These are phyloP conservation scores for Skeletonema potamos DNA, from an alignment of 108 stramenopile genomes.

Conservation along the genomic window DNA sequence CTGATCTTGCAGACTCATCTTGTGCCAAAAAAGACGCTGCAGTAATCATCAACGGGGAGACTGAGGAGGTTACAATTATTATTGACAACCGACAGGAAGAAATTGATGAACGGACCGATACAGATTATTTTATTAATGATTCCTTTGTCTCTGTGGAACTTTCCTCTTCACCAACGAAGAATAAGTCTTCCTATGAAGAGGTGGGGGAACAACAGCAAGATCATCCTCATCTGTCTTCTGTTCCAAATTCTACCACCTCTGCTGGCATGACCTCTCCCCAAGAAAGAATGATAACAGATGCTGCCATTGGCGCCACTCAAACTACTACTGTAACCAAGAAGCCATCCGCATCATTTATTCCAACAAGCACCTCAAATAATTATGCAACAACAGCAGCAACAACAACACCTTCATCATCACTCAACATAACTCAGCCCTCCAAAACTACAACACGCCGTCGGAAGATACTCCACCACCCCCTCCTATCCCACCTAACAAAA, in stretches of 20 bases:
- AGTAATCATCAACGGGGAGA: no score
- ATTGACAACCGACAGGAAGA: background rate
- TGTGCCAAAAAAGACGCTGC: background rate
- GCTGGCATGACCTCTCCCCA: background rate
- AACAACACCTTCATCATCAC: background rate
- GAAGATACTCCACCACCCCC: conserved; percentile 32
- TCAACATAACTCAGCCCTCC: background rate
- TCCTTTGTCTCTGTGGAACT: background rate
- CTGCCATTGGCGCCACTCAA: no score
- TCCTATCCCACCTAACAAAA: conserved; percentile 32
- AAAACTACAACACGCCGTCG: background rate
- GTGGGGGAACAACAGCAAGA: background rate
- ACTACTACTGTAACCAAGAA: no score
- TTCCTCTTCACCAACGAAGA: background rate
- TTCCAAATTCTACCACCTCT: background rate
- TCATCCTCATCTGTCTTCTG: background rate
- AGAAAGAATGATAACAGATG: background rate
- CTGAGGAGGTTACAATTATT: background rate
- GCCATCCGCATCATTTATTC: background rate
- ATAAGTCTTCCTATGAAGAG: background rate
- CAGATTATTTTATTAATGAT: background rate
- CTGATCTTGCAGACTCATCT: no score
- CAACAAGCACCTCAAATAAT: background rate
- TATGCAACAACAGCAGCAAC: background rate
- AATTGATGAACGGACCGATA: background rate